phyloP scores from a whole-genome alignment of 306 rosid species.

The Medicago arabica region DNA sequence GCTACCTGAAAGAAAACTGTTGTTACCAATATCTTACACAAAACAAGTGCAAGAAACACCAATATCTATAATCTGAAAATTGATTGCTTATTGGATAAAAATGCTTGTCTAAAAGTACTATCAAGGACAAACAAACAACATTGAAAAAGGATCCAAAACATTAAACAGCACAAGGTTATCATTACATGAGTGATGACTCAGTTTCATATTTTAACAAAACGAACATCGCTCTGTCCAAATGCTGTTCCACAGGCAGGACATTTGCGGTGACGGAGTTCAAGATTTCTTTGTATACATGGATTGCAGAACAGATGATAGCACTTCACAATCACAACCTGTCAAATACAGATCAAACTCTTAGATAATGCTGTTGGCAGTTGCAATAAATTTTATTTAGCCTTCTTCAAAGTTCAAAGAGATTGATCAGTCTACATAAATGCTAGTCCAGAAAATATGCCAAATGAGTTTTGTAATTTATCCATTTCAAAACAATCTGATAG shows the following conservation, averaged over 20 bases:
- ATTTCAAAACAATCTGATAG: neutral
- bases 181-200: neutral
- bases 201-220: conserved; percentile 81
- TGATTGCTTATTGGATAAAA: neutral
- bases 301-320: conserved; percentile 96
- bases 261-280: conserved; percentile 88
- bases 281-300: conserved; percentile 88
- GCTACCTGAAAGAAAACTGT: neutral
- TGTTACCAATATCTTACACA: conserved; percentile 3
- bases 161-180: conserved; percentile 4
- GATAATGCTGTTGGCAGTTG: neutral
- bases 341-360: conserved; percentile 40
- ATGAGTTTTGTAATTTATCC: conserved; percentile 3
- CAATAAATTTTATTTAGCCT: neutral
- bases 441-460: conserved; percentile 2
- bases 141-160: conserved; percentile 1
- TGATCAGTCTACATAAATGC: neutral
- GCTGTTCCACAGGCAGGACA: conserved; percentile 99
- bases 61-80: conserved; percentile 2
- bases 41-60: conserved; percentile 11
- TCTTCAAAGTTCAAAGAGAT: conserved; percentile 2
- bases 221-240: conserved; percentile 93
- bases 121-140: neutral
- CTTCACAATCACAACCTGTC: conserved; percentile 92
- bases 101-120: conserved; percentile 23